These are phyloP conservation scores for Fusarium globosum DNA, from an alignment of 2,329 filamentous ascomycete species.

Conservation along the genomic window DNA sequence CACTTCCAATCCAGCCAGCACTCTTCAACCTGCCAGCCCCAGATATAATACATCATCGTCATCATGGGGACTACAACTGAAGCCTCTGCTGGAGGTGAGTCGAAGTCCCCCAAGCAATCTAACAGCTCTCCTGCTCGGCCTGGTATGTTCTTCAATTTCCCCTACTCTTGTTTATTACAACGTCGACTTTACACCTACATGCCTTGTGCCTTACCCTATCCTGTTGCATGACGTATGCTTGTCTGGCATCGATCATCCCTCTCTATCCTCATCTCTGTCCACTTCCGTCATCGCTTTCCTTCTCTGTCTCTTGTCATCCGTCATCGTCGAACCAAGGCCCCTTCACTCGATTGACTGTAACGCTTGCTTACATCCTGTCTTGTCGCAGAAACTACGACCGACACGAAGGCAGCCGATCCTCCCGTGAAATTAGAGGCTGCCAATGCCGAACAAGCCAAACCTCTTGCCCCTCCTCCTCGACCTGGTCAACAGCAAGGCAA, in stretches of 20 bases:
- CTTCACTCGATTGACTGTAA: conserved; percentile 26
- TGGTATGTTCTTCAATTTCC: conserved; percentile 52
- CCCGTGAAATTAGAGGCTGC: conserved; percentile 61
- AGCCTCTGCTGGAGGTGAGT: conserved; percentile 55
- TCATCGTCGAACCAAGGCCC: conserved; percentile 23
- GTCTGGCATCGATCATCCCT: conserved; percentile 30
- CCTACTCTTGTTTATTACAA: conserved; percentile 3
- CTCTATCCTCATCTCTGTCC: conserved; percentile 17
- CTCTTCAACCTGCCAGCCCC: conserved; percentile 44
- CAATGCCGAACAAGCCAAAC: conserved; percentile 70
- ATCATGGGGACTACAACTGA: conserved; percentile 59
- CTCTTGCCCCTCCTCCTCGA: conserved; percentile 77
- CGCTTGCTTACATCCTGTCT: conserved; percentile 38
- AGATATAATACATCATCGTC: conserved; percentile 60
- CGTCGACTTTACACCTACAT: not conserved
- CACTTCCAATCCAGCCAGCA: conserved; percentile 39
- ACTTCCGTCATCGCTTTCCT: conserved; percentile 37
- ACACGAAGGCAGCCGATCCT: conserved; percentile 58
- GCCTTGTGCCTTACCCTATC: conserved; percentile 1
- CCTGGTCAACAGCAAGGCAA: conserved; percentile 63
- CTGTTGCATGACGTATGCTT: conserved; percentile 43
- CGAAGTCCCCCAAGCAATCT: conserved; percentile 61
- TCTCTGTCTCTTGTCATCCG: conserved; percentile 24
- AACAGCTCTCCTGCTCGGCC: conserved; percentile 56
- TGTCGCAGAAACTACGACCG: conserved; percentile 55